Evolutionary conservation across 2,329 filamentous ascomycete genomes (phyloP), one percentile per base, ranked within the genome.

Genomic region (Ilyonectria mors-panacis): DNA sequence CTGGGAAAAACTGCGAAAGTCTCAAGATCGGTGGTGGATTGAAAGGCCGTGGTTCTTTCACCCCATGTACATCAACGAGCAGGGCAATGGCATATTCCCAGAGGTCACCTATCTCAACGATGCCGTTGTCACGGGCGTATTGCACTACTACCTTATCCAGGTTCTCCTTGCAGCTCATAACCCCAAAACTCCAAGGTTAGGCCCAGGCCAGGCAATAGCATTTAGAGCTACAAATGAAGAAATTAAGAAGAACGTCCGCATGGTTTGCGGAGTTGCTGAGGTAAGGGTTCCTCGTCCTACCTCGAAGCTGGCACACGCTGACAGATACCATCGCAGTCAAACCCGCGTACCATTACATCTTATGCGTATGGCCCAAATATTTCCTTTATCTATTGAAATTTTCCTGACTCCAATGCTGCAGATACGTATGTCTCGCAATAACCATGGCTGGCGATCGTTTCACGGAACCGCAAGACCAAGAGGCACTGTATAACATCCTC

Each of bases 391-490:
- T 15, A 4, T 19, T 12, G 28, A n/a, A 6, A 10, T 7, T 2
- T n/a, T 19, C 9, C 56, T 74, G 26, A 74, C 12, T 2, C 28
- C 10, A 1, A 0, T 7, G 9, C 7, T 55, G 2, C 10, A 77
- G 76, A 55, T 76, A 77, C 15, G 76, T 72, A 3, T 77, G 70
- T 21, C 67, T 78, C 1, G 74, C 77, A 6, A 76, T 78, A 1
- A 72, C 75, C 1, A 76, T 77, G 76, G 77, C 74, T 3, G 82
- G 82, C 7, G 82, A 83, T 61, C 77, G 81, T 23, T 84, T 84
- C 57, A 76, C 73, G 2, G 75, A 79, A 7, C 69, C 72, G 6
- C 70, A 68, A 13, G 82, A 83, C 59, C 82, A 83, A 50, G 76
- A 81, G 51, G 80, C 79, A 9, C 66, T 84, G 8, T 73, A 81